These are phyloP conservation scores for Sphagnum fallax DNA, from an alignment of 228 moss, liverwort and hornwort species.

Conservation along the genomic window DNA sequence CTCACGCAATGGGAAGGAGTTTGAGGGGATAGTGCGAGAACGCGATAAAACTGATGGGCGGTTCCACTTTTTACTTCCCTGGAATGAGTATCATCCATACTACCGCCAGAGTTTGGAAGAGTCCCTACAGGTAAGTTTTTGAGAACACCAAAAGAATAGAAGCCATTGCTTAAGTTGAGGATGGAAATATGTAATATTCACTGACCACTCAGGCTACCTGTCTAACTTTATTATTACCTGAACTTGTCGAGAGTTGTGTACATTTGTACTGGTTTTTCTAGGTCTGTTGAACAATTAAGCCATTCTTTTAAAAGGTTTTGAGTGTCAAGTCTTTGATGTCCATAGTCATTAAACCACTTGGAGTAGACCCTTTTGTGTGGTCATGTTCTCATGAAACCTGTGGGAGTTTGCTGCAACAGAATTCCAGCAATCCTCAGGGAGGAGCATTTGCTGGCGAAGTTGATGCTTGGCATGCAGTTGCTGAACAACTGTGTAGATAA, in stretches of 20 bases:
- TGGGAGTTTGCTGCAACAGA: neutral
- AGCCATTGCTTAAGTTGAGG: too few species aligned
- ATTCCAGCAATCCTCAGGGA: too few species aligned
- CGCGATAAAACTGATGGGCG: constrained; percentile 39
- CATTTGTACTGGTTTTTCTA: too few species aligned
- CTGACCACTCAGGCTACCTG: too few species aligned
- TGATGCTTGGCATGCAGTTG: too few species aligned
- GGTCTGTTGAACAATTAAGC: neutral
- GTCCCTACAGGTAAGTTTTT: constrained; percentile 22
- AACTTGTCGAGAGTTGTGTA: too few species aligned
- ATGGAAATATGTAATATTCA: too few species aligned
- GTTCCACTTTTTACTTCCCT: constrained; percentile 34
- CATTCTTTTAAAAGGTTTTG: neutral
- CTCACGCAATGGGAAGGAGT: constrained; percentile 47
- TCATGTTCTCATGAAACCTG: neutral
- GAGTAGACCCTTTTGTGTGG: neutral
- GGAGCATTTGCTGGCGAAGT: too few species aligned
- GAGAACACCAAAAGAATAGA: too few species aligned
- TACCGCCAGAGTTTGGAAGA: constrained; percentile 25
- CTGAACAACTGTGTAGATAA: too few species aligned
- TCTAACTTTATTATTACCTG: too few species aligned
- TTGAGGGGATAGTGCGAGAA: constrained; percentile 44
- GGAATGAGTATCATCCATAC: constrained; percentile 40
- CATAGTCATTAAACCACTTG: neutral
- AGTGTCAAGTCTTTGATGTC: neutral